These are phyloP conservation scores for Spinacia oleracea DNA, from an alignment of 179 eudicot species.

Conservation along the genomic window DNA sequence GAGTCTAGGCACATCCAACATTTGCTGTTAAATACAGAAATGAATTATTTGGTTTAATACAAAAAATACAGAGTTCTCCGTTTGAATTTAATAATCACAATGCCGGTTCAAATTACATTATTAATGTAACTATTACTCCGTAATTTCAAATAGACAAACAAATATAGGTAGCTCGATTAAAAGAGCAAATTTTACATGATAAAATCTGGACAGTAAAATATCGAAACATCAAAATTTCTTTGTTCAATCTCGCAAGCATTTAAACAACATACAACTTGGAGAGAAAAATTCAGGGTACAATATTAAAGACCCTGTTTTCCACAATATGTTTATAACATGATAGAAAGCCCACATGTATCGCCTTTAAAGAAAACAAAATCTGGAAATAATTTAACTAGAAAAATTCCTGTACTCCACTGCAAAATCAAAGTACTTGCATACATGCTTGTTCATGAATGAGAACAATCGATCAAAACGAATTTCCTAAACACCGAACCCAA, in stretches of 20 bases:
- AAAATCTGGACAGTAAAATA: neutral
- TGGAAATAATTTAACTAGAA: conserved; percentile 9
- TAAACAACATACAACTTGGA: neutral
- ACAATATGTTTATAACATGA: neutral
- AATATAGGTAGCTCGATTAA: neutral
- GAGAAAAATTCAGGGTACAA: conserved; percentile 10
- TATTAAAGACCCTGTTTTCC: conserved; percentile 8
- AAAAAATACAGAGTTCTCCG: no score
- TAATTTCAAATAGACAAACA: neutral
- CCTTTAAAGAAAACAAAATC: conserved; percentile 9
- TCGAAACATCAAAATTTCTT: neutral
- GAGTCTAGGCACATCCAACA: no score
- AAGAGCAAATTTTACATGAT: neutral
- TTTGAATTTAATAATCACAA: no score
- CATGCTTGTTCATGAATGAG: conserved; percentile 29
- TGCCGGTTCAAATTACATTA: no score
- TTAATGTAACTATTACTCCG: no score
- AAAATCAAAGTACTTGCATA: conserved; percentile 17
- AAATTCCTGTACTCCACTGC: conserved; percentile 28
- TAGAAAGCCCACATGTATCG: neutral
- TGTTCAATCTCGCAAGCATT: neutral
- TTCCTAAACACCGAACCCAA: conserved; percentile 26
- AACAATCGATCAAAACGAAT: conserved; percentile 27
- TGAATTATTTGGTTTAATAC: no score
- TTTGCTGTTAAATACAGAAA: no score